Evolutionary conservation across 1,139 yeast genomes (phyloP).

Genomic region (Candida anutae): DNA sequence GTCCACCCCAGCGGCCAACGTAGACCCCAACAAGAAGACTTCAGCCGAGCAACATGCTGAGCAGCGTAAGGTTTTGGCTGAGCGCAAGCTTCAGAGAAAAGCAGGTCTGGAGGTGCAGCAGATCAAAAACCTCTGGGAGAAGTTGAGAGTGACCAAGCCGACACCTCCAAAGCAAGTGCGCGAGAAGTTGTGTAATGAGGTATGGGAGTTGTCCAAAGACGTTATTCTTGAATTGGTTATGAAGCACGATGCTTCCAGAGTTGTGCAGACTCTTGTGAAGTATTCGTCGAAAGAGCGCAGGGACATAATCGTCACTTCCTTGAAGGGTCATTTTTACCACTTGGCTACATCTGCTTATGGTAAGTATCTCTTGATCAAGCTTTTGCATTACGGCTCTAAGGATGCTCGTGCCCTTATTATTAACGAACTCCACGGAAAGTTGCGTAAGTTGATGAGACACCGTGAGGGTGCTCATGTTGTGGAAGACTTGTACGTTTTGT

Average conservation of each 20-base stretch:
- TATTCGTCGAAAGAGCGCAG: slow-evolving; percentile 78
- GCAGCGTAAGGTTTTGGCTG: slow-evolving; percentile 70
- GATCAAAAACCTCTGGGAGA: slow-evolving; percentile 88
- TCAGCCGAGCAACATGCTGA: slow-evolving; percentile 74
- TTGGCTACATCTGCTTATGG: slow-evolving; percentile 92
- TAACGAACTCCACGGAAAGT: slow-evolving; percentile 82
- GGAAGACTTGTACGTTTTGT: slow-evolving; percentile 84
- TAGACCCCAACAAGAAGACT: slow-evolving; percentile 39
- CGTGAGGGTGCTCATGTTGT: slow-evolving; percentile 98
- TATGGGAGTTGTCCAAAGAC: slow-evolving; percentile 77
- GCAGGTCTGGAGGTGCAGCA: slow-evolving; percentile 80
- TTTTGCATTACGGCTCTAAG: slow-evolving; percentile 86
- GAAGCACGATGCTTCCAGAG: slow-evolving; percentile 95
- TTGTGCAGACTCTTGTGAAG: slow-evolving; percentile 88
- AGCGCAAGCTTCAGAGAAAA: slow-evolving; percentile 80
- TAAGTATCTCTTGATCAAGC: slow-evolving; percentile 79
- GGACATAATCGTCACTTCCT: slow-evolving; percentile 55
- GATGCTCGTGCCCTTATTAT: slow-evolving; percentile 68
- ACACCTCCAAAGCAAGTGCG: slow-evolving; percentile 74
- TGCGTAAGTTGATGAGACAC: slow-evolving; percentile 90
- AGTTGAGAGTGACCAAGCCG: slow-evolving; percentile 76
- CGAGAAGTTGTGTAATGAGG: slow-evolving; percentile 72
- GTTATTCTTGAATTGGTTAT: slow-evolving; percentile 76
- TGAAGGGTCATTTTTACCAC: slow-evolving; percentile 71
- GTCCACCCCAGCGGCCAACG: slow-evolving; percentile 8